Percentiles rank a stretch among this genome's conserved stretches.
Evolutionary conservation across 78 protist genomes (phyloP).

Genomic region (Dictyostelium intermedium): DNA sequence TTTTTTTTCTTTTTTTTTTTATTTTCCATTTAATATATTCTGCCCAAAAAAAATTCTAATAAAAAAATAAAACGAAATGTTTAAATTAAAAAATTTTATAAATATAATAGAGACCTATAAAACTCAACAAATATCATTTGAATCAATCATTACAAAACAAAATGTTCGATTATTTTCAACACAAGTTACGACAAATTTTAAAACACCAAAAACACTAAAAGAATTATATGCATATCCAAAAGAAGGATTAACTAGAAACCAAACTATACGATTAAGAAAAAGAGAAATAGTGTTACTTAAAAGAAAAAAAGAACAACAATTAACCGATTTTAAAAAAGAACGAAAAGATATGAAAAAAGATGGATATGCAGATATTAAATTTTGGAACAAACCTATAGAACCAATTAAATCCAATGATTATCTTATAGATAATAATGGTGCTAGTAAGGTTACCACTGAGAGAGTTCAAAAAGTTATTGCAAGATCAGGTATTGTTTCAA

Average conservation of each 20-base stretch:
- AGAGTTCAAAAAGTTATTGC: constrained; percentile 48
- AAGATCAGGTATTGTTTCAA: constrained; percentile 57
- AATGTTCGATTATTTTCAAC: neutral
- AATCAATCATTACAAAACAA: neutral
- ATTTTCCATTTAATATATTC: too few species aligned
- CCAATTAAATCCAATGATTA: neutral
- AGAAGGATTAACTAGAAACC: too few species aligned
- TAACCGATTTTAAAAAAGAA: too few species aligned
- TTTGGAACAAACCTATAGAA: neutral
- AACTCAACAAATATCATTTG: neutral
- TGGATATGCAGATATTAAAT: neutral
- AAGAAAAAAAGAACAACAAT: too few species aligned
- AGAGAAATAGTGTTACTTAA: neutral
- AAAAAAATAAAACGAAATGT: too few species aligned
- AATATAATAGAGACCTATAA: neutral
- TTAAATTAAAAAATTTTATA: neutral
- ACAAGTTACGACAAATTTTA: too few species aligned
- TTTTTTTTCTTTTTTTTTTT: too few species aligned
- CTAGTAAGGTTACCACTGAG: neutral
- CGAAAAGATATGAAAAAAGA: neutral
- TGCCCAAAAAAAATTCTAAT: too few species aligned
- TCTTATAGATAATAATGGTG: neutral
- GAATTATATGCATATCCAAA: too few species aligned
- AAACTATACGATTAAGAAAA: too few species aligned
- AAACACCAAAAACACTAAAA: too few species aligned